Evolutionary conservation across 73 alveolate species (phyloP).

Genomic region (Uronychia setigera): DNA sequence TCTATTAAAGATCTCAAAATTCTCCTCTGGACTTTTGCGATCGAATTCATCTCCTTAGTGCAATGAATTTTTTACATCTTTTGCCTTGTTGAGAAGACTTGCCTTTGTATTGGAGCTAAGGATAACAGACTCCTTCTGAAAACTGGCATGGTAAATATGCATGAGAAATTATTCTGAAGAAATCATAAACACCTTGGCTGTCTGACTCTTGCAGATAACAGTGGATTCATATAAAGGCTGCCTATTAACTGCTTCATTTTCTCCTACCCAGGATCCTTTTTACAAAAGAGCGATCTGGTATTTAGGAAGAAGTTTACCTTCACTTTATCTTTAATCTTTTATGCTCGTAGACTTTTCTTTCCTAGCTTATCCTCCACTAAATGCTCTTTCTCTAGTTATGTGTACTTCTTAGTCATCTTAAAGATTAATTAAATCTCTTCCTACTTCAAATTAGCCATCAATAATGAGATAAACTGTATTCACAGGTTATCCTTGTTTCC

Average conservation of each 20-base stretch:
- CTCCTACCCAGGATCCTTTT: not conserved
- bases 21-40: too few species aligned
- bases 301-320: not conserved
- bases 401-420: not conserved
- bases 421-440: not conserved
- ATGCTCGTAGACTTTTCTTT: not conserved
- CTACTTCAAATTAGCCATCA: not conserved
- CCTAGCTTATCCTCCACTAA: not conserved
- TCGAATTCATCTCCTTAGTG: too few species aligned
- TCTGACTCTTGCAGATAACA: not conserved
- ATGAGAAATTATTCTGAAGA: not conserved
- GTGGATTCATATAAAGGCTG: not conserved
- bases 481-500: not conserved
- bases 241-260: not conserved
- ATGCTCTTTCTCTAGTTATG: not conserved
- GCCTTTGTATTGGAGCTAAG: not conserved
- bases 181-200: not conserved
- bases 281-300: not conserved
- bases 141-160: not conserved
- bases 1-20: not conserved
- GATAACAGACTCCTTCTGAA: not conserved
- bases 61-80: too few species aligned
- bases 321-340: not conserved
- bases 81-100: not conserved
- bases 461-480: too few species aligned